Evolutionary conservation across 495 filamentous ascomycete species (phyloP), one percentile per base, ranked within the genome.

Genomic region (Platismatia glauca): DNA sequence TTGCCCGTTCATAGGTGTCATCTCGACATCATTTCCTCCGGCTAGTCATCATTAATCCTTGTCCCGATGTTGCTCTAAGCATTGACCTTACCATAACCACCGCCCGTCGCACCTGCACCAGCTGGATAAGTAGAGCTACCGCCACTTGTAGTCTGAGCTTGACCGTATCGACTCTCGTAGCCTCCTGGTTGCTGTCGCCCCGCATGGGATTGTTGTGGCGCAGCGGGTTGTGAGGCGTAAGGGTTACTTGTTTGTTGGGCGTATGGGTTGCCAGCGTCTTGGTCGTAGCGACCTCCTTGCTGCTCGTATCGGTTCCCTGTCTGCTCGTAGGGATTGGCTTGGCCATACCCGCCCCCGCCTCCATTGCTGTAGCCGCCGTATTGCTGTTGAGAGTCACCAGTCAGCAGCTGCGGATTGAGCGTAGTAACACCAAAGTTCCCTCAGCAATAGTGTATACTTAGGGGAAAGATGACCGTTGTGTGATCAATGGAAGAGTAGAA

Each of bases 301-400:
- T 57, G 55, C 55, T 57, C 55, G 33, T 58, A 58, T 29, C 34
- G n/a, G 20, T 41, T 41, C 29, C 69, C 66, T 64, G 73, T 71
- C 69, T 83, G 78, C 64, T 74, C 78, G 66, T 87, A 89, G 7
- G 85, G 83, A 71, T 87, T 85, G 68, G 79, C 79, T 64, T 83
- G 77, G 75, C 84, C 84, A 73, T 86, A 84, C 71, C 79, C 80
- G 64, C 76, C 76, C 39, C 59, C 61, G 29, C 76, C 76, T n/a
- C n/a, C n/a, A n/a, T n/a, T n/a, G n/a, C n/a, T n/a, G 27, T 63
- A 63, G 55, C 61, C 60, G 37, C 60, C 61, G 55, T 63, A 57
- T 58, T 63, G 61, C 61, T 63, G 41, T 44, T 29, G 15, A 57
- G 16, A 7, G 27, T 12, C 41, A 9, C 33, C 3, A 11, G 39